Conservation (phyloP, 1,284 basidiomycete genomes). For the Microbotryum violaceum region DNA sequence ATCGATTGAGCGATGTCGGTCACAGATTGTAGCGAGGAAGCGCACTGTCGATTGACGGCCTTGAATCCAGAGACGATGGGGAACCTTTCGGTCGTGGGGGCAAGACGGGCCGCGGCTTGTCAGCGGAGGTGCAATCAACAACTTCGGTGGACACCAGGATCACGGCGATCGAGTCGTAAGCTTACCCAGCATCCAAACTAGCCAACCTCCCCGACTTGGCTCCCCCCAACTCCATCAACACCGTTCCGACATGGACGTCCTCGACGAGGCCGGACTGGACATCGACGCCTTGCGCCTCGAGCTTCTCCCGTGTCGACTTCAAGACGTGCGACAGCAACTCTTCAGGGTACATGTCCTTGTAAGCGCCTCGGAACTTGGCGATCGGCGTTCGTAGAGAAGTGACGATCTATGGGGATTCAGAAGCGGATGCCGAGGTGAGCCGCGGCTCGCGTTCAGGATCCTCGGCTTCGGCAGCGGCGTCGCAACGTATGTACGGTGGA, state of each 20-base stretch:
- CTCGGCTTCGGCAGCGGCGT: too few species aligned
- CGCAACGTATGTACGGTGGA: background rate
- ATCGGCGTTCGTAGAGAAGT: conserved; percentile 42
- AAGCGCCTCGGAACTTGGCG: conserved; percentile 39
- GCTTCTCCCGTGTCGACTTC: conserved; percentile 35
- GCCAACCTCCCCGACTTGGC: conserved; percentile 42
- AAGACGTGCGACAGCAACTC: conserved; percentile 41
- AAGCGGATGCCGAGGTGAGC: background rate
- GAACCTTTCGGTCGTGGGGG: conserved; percentile 15
- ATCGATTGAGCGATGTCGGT: conserved; percentile 42
- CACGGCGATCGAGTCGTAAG: conserved; percentile 21
- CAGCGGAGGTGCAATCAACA: conserved; percentile 1
- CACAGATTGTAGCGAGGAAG: conserved; percentile 40
- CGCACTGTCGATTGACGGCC: conserved; percentile 43
- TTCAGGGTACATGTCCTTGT: conserved; percentile 39
- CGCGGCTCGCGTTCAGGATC: too few species aligned
- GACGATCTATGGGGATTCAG: conserved; percentile 28
- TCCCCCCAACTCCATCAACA: conserved; percentile 43
- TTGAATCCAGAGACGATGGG: conserved; percentile 33
- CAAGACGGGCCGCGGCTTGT: too few species aligned
- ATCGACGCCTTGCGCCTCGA: conserved; percentile 39
- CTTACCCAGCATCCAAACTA: conserved; percentile 40
- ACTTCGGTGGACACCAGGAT: conserved; percentile 12
- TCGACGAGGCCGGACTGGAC: conserved; percentile 36
- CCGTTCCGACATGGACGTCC: conserved; percentile 41